Percentiles rank a stretch among this genome's conserved stretches.
Conservation (phyloP, 2,329 filamentous ascomycete species). For the Penicillium sp. region DNA sequence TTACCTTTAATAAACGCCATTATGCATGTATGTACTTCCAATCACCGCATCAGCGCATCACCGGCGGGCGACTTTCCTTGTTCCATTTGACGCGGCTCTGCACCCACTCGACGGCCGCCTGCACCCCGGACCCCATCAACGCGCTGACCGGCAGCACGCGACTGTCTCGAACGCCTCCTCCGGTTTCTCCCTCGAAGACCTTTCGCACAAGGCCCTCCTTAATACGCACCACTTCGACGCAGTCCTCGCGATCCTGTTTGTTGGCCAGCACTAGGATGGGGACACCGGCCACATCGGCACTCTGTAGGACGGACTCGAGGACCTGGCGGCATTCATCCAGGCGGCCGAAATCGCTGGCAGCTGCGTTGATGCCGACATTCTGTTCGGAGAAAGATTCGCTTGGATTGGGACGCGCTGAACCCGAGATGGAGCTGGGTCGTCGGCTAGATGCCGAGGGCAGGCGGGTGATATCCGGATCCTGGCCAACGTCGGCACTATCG, state of each 20-base stretch:
- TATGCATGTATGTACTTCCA: slow-evolving; percentile 18
- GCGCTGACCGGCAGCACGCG: slow-evolving; percentile 89
- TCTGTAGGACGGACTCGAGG: slow-evolving; percentile 85
- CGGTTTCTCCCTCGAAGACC: slow-evolving; percentile 94
- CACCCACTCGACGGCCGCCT: slow-evolving; percentile 97
- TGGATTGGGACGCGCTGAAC: slow-evolving; percentile 15
- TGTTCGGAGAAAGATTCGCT: slow-evolving; percentile 37
- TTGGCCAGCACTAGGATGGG: slow-evolving; percentile 92
- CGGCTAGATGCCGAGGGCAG: slow-evolving; percentile 37
- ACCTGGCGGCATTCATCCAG: slow-evolving; percentile 88
- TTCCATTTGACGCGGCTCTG: slow-evolving; percentile 94
- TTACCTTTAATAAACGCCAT: slow-evolving; percentile 23
- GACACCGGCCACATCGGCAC: slow-evolving; percentile 86
- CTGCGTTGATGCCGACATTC: slow-evolving; percentile 40
- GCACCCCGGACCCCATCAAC: slow-evolving; percentile 78
- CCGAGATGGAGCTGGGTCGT: slow-evolving; percentile 33
- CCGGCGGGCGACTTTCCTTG: slow-evolving; percentile 86
- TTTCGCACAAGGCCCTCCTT: slow-evolving; percentile 95
- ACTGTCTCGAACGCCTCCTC: slow-evolving; percentile 82
- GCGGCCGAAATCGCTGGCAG: slow-evolving; percentile 52
- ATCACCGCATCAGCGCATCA: slow-evolving; percentile 73
- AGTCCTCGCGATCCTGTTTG: slow-evolving; percentile 97
- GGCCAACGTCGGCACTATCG: slow-evolving; percentile 87
- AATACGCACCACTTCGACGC: slow-evolving; percentile 94
- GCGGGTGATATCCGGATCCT: slow-evolving; percentile 70